Base-by-base conservation (phyloP, 1,139 yeast genomes). In the Ogataea hybrid region DNA sequence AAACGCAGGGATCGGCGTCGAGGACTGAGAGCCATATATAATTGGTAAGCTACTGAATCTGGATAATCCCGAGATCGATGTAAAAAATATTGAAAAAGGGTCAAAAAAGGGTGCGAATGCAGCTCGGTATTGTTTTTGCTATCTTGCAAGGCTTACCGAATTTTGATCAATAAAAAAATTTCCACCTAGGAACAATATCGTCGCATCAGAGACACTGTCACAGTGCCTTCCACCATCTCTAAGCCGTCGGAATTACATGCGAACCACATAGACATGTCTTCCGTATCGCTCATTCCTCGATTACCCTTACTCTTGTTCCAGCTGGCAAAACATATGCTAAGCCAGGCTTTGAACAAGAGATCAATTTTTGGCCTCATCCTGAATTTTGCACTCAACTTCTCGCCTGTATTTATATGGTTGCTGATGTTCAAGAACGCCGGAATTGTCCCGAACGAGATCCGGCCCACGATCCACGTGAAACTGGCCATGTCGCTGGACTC, bases 371-470 rank as follows among this genome's bases (percentile, higher is more conserved):
- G 64, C 10, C 51, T 77, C 11, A 61, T 69, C 3, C 47, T 75
- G 22, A 72, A 71, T 50, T 77, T 79, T 50, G 52, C 65, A 42
- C 48, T 68, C 35, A 79, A 77, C 57, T 79, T 79, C 57, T 58
- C 70, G 5, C 82, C 81, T 0, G 70, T 81, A 2, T 64, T 77
- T 36, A 51, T 71, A 23, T 81, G 88, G 88, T 61, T 81, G 35
- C 47, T 64, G 39, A 70, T 79, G 14, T 82, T 81, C 62, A 77
- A 79, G 55, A 72, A 80, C 52, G 84, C 86, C 2, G 78, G 78
- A 5, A 43, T 69, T 9, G 79, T 82, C 16, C 88, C 88, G 3
- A 69, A 66, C 17, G 62, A 63, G 6, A 66, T 73, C 47, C 67
- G 87, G 45, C 89, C 88, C 0, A 50, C 53, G 1, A 81, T 82